Evolutionary conservation across 768 basidiomycete species (phyloP), one percentile per base, ranked within the genome.

Genomic region (Amanita rimosa): DNA sequence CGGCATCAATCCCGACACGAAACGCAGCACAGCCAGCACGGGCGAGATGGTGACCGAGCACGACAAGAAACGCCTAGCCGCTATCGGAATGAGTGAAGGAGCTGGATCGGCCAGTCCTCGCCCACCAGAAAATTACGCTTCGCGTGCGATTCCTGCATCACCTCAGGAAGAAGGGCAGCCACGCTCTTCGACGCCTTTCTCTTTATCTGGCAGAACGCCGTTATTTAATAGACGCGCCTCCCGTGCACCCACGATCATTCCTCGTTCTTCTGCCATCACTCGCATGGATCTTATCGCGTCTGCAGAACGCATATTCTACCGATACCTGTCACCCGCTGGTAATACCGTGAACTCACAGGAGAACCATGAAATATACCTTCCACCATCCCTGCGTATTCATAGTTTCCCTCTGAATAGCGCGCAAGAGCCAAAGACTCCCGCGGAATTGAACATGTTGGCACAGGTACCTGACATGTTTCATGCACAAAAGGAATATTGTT

Each of bases 361-460:
- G 61, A 94, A 92, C 65, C 95, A 97, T 64, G 95, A 98, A 70
- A 94, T 99, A 44, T 98, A 98, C 63, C 83, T 99, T 16, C 96
- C 96, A 0, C 88, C 93, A 1, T 77, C 88, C 19, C 77, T 99
- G 38, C 88, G 96, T 44, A 83, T 98, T 59, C 82, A 94, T 64
- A 74, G 77, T 21, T 98, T 99, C 72, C 92, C 93, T 2, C 72
- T 92, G 48, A 87, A 73, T 58, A 81, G 81, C 57, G 66, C 74
- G 1, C 76, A 81, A 37, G 82, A 91, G 49, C 90, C 89, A 2
- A 78, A 73, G 60, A 70, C 80, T 4, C 74, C 76, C 59, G 68
- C 72, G 21, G 91, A 93, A 64, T 64, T 81, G 36, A 77, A 72
- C 37, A 66, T 86, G 54, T 77, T 95, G 73, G 95, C 94, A 0